A percentile compares a stretch with the other conserved stretches of the same genome.
Conservation (phyloP, 2,329 filamentous ascomycete species). For the Fusarium siculi region DNA sequence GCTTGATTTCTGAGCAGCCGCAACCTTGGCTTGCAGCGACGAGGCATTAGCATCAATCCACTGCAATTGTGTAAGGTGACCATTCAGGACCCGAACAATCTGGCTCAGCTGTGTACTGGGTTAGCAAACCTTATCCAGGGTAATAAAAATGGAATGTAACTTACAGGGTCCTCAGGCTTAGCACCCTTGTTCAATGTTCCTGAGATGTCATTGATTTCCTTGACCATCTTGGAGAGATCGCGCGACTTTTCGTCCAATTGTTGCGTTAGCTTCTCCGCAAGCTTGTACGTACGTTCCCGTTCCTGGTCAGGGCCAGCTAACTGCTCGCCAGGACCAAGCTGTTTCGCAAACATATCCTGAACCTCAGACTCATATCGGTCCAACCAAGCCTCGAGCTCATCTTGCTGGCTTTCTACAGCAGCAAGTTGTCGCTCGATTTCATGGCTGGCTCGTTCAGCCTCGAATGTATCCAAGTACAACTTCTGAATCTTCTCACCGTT, state of each 20-base stretch:
- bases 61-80: conserved; percentile 90
- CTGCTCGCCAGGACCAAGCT: conserved; percentile 79
- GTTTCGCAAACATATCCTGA: conserved; percentile 84
- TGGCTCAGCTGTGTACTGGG: conserved; percentile 76
- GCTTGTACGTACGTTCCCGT: conserved; percentile 93
- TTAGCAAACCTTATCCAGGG: conserved; percentile 38
- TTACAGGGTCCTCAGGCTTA: conserved; percentile 87
- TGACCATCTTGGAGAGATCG: conserved; percentile 94
- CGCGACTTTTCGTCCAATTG: conserved; percentile 93
- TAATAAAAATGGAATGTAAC: conserved; percentile 48
- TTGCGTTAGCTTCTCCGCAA: conserved; percentile 92
- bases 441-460: conserved; percentile 90
- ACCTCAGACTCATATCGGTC: conserved; percentile 93
- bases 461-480: conserved; percentile 89
- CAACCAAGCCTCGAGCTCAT: conserved; percentile 87
- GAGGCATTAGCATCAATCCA: conserved; percentile 90
- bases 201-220: conserved; percentile 96
- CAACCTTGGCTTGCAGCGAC: conserved; percentile 83
- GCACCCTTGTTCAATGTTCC: conserved; percentile 87
- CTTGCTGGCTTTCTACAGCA: conserved; percentile 90
- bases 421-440: conserved; percentile 94
- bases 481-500: conserved; percentile 96
- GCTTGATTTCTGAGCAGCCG: conserved; percentile 81
- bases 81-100: conserved; percentile 94
- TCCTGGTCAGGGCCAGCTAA: conserved; percentile 93